Percentiles rank a stretch among this genome's conserved stretches.
Evolutionary conservation across 1,284 basidiomycete species (phyloP).

Genomic region (Ganoderma sinense): DNA sequence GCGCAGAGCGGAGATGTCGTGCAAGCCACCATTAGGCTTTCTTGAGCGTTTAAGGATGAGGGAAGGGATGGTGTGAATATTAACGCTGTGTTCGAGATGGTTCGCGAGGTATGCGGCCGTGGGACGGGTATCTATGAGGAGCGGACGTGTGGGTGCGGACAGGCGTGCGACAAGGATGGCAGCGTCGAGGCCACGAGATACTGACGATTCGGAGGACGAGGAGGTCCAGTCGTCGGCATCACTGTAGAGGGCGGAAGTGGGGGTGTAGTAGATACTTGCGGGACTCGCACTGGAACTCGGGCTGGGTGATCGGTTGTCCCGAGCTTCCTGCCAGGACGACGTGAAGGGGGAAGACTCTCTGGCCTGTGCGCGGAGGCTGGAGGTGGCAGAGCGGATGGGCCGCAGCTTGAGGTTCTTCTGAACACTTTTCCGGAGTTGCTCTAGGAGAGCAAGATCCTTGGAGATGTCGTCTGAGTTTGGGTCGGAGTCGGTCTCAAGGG

Average conservation of each 20-base stretch:
- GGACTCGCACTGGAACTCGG: slow-evolving; percentile 58
- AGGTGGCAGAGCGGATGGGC: slow-evolving; percentile 63
- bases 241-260: slow-evolving; percentile 49
- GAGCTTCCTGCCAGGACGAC: slow-evolving; percentile 36
- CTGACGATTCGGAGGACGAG: slow-evolving; percentile 34
- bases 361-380: slow-evolving; percentile 27
- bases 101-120: slow-evolving; percentile 66
- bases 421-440: slow-evolving; percentile 71
- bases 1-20: slow-evolving; percentile 70
- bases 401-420: slow-evolving; percentile 78
- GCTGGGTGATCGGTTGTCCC: slow-evolving; percentile 48
- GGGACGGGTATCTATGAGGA: slow-evolving; percentile 84
- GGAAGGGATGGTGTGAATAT: slow-evolving; percentile 80
- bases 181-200: slow-evolving; percentile 53
- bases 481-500: slow-evolving; percentile 40
- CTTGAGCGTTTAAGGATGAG: slow-evolving; percentile 86
- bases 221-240: slow-evolving; percentile 36
- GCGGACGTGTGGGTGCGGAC: slow-evolving; percentile 57
- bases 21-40: slow-evolving; percentile 69
- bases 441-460: slow-evolving; percentile 70
- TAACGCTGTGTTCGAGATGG: slow-evolving; percentile 75
- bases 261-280: slow-evolving; percentile 65
- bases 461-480: slow-evolving; percentile 58
- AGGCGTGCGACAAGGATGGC: slow-evolving; percentile 59
- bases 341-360: slow-evolving; percentile 41